Evolutionary conservation across 441 rosid genomes (phyloP).

Genomic region (Flueggea neowawraea): DNA sequence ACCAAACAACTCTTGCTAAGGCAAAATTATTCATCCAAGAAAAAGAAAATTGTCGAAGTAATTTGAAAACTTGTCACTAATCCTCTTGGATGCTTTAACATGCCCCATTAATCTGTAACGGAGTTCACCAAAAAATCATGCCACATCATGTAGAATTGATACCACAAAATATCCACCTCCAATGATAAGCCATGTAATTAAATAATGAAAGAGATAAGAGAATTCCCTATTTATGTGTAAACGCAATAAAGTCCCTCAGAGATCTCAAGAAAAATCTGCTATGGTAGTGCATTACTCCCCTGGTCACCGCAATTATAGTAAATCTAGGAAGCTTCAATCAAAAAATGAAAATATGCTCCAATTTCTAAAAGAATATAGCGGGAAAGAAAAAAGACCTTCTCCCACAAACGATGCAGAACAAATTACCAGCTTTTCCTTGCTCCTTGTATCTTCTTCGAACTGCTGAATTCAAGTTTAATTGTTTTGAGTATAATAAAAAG

Average conservation of each 20-base stretch:
- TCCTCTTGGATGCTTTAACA: slow-evolving; percentile 1
- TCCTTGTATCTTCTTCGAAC: slow-evolving; percentile 56
- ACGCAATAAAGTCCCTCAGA: no score
- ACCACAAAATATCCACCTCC: slow-evolving; percentile 12
- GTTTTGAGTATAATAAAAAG: slow-evolving; percentile 44
- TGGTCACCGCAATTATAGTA: slow-evolving; percentile 10
- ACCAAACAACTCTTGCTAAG: no score
- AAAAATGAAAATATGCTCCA: slow-evolving; percentile 19
- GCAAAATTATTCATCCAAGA: no score
- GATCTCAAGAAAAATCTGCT: not conserved
- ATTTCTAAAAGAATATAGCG: slow-evolving; percentile 10
- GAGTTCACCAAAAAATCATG: slow-evolving; percentile 2
- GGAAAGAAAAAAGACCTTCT: slow-evolving; percentile 48
- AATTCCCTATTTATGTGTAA: no score
- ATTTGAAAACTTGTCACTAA: no score
- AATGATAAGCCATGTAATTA: not conserved
- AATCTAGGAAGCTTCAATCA: slow-evolving; percentile 21
- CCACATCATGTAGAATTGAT: slow-evolving; percentile 2
- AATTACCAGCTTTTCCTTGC: slow-evolving; percentile 60
- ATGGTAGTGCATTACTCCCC: slow-evolving; percentile 6
- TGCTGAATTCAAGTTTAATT: slow-evolving; percentile 39
- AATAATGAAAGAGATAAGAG: not conserved
- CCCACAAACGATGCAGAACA: slow-evolving; percentile 70
- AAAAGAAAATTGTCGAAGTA: no score
- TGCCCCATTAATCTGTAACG: not conserved